A percentile compares a stretch with the other conserved stretches of the same genome.
phyloP scores from a whole-genome alignment of 2,329 filamentous ascomycete genomes.

The Aspergillus carbonarius region DNA sequence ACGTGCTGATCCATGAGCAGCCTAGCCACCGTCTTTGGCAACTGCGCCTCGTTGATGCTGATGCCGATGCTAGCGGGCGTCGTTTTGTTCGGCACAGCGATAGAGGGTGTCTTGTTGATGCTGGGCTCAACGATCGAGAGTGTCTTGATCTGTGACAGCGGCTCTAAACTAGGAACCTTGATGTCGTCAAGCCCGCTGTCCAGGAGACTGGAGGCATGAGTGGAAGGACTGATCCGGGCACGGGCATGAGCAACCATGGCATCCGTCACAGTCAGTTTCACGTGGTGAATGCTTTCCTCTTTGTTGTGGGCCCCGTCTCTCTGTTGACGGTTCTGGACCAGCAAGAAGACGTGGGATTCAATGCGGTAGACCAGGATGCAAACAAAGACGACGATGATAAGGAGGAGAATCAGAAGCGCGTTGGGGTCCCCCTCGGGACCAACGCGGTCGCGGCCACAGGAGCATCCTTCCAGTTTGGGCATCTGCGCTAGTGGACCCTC shows the following conservation, averaged over 20 bases:
- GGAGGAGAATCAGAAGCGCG: background rate
- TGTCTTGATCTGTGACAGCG: conserved; percentile 4
- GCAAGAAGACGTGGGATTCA: background rate
- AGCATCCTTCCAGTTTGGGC: conserved; percentile 19
- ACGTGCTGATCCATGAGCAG: conserved; percentile 11
- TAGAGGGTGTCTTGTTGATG: background rate
- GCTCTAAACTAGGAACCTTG: conserved; percentile 14
- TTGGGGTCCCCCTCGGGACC: background rate
- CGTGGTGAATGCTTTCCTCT: background rate
- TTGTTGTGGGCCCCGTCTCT: background rate
- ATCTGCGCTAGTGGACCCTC: background rate
- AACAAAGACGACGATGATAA: background rate
- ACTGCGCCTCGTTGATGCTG: background rate
- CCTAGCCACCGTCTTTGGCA: background rate
- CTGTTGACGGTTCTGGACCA: background rate
- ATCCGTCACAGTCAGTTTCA: background rate
- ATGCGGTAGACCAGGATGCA: background rate
- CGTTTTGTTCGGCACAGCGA: too few species aligned
- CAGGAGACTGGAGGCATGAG: conserved; percentile 8
- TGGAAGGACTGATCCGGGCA: background rate
- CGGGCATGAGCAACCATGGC: background rate
- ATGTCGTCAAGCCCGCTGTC: conserved; percentile 22
- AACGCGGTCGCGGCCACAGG: background rate
- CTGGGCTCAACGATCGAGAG: background rate
- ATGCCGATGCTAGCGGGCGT: background rate